Evolutionary conservation across 768 basidiomycete genomes (phyloP), one percentile per base, ranked within the genome.

Genomic region (Hirschioporus abietinus): DNA sequence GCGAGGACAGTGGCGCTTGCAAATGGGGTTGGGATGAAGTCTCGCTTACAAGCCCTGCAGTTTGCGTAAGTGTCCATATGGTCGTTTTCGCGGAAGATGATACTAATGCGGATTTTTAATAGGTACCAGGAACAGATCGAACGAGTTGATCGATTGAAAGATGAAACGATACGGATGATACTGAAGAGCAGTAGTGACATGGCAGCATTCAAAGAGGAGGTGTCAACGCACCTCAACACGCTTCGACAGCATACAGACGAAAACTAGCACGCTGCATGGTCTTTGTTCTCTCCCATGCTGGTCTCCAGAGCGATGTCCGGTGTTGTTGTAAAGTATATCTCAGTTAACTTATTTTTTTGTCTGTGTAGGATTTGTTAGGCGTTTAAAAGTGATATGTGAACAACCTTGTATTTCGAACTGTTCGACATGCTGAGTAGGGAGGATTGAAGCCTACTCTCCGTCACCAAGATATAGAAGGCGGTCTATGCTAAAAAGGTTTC

Each of bases 161-260:
- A 94, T 65, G 91, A 92, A 71, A 92, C 90, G 0, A 84, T 91
- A 60, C 86, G 90, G 0, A 89, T 88, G 20, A 91, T 94, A 67
- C 84, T 91, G 66, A 93, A 92, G 81, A 92, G 88, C 75, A 90
- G 89, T 71, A 90, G 89, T 68, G 92, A 93, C 68, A 91, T 93
- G 36, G 89, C 87, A 18, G 82, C 86, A 72, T 93, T 93, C 80
- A 92, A 92, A 76, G 85, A 89, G 65, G 89, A 89, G 67, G 86
- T 92, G 15, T 90, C 91, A 58, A 83, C 84, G 65, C 86, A 88
- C 71, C 81, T 94, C 30, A 82, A 84, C 70, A 30, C 30, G 30
- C 30, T 30, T 30, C 30, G 30, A 30, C 30, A 30, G 30, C 8
- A 30, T 30, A 30, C 89, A 3, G 90, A 86, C 81, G 77, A 79